phyloP scores from a whole-genome alignment of 108 stramenopile genomes.

The Cylindrotheca closterium region DNA sequence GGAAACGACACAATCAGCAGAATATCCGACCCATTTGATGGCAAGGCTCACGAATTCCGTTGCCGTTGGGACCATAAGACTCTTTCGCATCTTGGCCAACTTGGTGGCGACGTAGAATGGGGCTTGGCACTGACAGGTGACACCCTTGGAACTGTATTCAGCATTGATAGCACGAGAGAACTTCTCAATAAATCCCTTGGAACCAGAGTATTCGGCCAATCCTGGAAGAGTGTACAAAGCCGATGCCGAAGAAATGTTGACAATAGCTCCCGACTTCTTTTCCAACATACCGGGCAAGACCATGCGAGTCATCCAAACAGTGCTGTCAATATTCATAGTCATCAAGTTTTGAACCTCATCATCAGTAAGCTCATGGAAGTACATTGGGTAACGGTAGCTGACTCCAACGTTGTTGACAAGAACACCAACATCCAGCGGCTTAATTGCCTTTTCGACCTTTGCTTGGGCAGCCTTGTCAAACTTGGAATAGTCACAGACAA shows the following conservation, averaged over 20 bases:
- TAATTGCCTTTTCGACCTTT: slow-evolving; percentile 63
- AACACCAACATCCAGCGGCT: slow-evolving; percentile 88
- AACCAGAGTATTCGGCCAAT: slow-evolving; percentile 93
- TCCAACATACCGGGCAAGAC: slow-evolving; percentile 92
- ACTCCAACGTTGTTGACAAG: slow-evolving; percentile 99
- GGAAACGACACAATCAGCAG: slow-evolving; percentile 71
- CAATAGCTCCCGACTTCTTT: slow-evolving; percentile 88
- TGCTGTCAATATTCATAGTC: slow-evolving; percentile 95
- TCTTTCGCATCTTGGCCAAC: slow-evolving; percentile 95
- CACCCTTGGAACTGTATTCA: slow-evolving; percentile 83
- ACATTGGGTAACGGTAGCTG: slow-evolving; percentile 94
- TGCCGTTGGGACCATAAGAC: slow-evolving; percentile 88
- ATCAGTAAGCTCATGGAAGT: slow-evolving; percentile 92
- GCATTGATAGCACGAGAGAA: slow-evolving; percentile 92
- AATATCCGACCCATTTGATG: slow-evolving; percentile 83
- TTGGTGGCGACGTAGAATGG: slow-evolving; percentile 98
- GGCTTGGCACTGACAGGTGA: slow-evolving; percentile 94
- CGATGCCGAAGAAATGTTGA: slow-evolving; percentile 95
- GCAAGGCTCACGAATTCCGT: slow-evolving; percentile 75
- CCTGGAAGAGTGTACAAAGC: slow-evolving; percentile 92
- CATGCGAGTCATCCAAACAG: slow-evolving; percentile 94
- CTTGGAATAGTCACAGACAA: slow-evolving; percentile 94
- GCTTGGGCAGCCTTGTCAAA: slow-evolving; percentile 85
- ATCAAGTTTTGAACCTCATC: slow-evolving; percentile 70
- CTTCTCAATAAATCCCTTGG: slow-evolving; percentile 95